phyloP scores from a whole-genome alignment of 2,329 filamentous ascomycete genomes.

The Cladorrhinum sp. region DNA sequence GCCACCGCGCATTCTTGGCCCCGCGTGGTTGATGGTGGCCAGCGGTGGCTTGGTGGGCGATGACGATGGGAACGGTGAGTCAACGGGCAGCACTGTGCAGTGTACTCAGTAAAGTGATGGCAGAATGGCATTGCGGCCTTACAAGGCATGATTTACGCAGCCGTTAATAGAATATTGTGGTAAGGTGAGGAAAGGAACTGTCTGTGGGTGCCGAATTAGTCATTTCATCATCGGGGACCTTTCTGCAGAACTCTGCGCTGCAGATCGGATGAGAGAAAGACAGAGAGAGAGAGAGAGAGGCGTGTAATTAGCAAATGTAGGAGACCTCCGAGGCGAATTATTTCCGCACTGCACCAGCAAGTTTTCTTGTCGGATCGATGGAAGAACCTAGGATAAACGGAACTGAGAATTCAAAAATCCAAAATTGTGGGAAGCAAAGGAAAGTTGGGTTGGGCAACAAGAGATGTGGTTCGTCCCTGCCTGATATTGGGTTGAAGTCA shows the following conservation, averaged over 20 bases:
- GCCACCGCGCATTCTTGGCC: neutral
- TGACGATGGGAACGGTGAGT: neutral
- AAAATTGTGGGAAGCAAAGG: neutral
- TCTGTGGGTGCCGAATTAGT: neutral
- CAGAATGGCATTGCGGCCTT: neutral
- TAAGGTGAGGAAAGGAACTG: neutral
- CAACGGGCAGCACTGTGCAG: neutral
- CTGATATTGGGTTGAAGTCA: conserved; percentile 7
- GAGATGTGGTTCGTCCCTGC: conserved; percentile 1
- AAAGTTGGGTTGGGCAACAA: conserved; percentile 8
- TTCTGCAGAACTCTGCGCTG: too few relatives aligned
- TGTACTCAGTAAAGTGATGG: neutral
- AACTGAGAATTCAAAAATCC: neutral
- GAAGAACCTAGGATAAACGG: neutral
- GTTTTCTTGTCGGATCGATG: neutral
- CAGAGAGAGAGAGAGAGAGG: too few relatives aligned
- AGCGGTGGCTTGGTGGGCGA: neutral
- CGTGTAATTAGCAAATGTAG: neutral
- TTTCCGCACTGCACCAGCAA: neutral
- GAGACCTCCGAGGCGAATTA: neutral
- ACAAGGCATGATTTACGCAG: neutral
- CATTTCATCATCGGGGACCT: neutral
- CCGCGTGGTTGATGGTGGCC: neutral
- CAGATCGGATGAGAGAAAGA: too few relatives aligned
- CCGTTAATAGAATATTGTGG: neutral